Base-by-base conservation (phyloP, 257 asterid species). In the Mitragyna speciosa region DNA sequence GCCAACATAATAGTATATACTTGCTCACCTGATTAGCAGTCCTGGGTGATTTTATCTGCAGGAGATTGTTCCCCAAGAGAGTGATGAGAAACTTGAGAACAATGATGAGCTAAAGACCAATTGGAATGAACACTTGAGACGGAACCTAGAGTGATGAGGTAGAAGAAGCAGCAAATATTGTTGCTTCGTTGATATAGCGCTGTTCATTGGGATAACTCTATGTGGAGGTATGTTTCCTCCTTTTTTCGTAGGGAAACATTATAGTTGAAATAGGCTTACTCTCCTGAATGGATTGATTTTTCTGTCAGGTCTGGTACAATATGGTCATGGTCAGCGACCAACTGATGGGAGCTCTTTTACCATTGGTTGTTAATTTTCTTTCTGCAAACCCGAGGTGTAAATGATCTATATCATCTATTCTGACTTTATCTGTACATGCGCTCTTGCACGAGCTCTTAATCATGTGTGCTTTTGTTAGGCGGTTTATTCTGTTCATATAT, bases 371-470 rank as follows among this genome's bases (percentile, higher is more conserved):
- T 11, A 75, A 54, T 41, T n/a, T 22, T 76, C 17, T 30, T 48
- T 14, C 39, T 30, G 41, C 71, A 28, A 14, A n/a, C n/a, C 31
- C 47, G 52, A 67, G 74, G 39, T 51, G 81, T 77, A 49, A 77
- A 76, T 64, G 63, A 47, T 64, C 7, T 22, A 36, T 4, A 19
- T 31, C 20, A 31, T 12, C 43, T 36, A 80, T 49, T 49, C 74
- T 56, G 65, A 52, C 54, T 64, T 16, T 3, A 43, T n/a, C 17
- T 80, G 83, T 80, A 80, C 59, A 80, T 80, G 73, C 78, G 59
- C 41, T 49, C 20, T 72, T 59, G 43, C 52, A 15, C 15, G 70
- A 48, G 72, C 66, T 31, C 66, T 49, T 49, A 19, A 76, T 31
- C 58, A 17, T 39, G 73, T 48, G 74, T 77, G 58, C 36, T 63